These are phyloP conservation scores for Hanseniaspora gamundiae DNA, from an alignment of 1,139 yeast genomes.

Conservation along the genomic window DNA sequence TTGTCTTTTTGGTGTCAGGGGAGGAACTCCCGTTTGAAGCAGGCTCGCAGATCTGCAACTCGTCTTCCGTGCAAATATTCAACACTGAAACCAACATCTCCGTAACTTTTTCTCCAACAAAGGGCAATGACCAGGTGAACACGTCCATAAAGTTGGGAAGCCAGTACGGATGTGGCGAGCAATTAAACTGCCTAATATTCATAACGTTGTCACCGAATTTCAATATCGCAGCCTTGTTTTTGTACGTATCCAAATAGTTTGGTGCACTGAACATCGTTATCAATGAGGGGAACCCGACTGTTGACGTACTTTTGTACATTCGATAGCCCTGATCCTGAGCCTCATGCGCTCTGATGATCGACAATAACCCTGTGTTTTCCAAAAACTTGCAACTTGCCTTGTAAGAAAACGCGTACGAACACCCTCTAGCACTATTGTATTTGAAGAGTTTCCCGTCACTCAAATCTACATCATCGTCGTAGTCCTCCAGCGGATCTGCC, in stretches of 20 bases:
- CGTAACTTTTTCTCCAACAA: slow-evolving; percentile 93
- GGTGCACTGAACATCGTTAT: slow-evolving; percentile 95
- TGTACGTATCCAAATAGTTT: slow-evolving; percentile 83
- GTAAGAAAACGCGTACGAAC: slow-evolving; percentile 84
- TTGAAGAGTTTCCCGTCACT: slow-evolving; percentile 26
- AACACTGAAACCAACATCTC: slow-evolving; percentile 86
- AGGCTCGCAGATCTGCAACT: slow-evolving; percentile 47
- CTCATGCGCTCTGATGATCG: slow-evolving; percentile 90
- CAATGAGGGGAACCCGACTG: slow-evolving; percentile 86
- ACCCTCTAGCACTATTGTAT: slow-evolving; percentile 70
- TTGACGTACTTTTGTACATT: slow-evolving; percentile 78
- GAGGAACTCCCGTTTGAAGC: too few relatives aligned
- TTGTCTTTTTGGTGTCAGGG: background rate
- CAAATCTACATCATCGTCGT: slow-evolving; percentile 51
- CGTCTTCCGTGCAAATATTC: slow-evolving; percentile 93
- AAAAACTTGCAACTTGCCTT: slow-evolving; percentile 74
- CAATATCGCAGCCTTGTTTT: slow-evolving; percentile 91
- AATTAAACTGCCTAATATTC: slow-evolving; percentile 90
- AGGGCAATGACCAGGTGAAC: slow-evolving; percentile 94
- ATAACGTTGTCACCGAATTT: slow-evolving; percentile 84
- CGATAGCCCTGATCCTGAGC: slow-evolving; percentile 97
- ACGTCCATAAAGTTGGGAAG: slow-evolving; percentile 96
- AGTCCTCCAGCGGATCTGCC: slow-evolving; percentile 91
- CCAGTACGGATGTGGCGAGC: slow-evolving; percentile 95
- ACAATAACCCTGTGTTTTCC: slow-evolving; percentile 65